These are phyloP conservation scores for Colletotrichum higginsianum DNA, from an alignment of 2,329 filamentous ascomycete genomes.

Conservation along the genomic window DNA sequence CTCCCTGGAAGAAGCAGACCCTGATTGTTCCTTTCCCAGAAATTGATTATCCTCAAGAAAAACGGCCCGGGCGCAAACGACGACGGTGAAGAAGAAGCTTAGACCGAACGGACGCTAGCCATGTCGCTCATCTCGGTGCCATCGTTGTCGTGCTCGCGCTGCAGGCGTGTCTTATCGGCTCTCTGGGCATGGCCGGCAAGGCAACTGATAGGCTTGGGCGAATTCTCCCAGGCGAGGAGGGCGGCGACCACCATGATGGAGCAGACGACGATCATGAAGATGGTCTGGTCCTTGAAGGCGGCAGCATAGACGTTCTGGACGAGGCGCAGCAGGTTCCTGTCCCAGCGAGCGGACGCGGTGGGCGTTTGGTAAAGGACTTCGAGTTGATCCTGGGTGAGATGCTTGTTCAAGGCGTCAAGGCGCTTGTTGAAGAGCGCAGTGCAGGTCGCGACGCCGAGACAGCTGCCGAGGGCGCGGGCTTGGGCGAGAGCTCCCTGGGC, in stretches of 20 bases:
- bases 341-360: conserved; percentile 54
- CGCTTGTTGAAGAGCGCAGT: conserved; percentile 70
- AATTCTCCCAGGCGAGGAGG: conserved; percentile 60
- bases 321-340: conserved; percentile 50
- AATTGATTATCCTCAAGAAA: conserved; percentile 13
- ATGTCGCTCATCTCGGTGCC: conserved; percentile 38
- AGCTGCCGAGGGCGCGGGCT: conserved; percentile 72
- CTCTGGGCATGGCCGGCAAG: conserved; percentile 28
- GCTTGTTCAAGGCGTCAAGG: conserved; percentile 55
- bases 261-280: conserved; percentile 62
- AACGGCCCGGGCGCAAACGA: background rate
- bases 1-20: conserved; percentile 26
- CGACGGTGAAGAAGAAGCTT: background rate
- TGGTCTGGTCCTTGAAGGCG: conserved; percentile 63
- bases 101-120: conserved; percentile 35
- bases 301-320: conserved; percentile 60
- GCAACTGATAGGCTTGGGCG: conserved; percentile 53
- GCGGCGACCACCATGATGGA: conserved; percentile 61
- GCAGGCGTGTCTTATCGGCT: conserved; percentile 30
- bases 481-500: conserved; percentile 74
- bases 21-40: conserved; percentile 17
- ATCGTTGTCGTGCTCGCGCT: conserved; percentile 19
- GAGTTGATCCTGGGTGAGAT: conserved; percentile 57
- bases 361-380: conserved; percentile 61
- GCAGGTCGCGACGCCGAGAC: conserved; percentile 70